A percentile compares a stretch with the other conserved stretches of the same genome.
Conservation (phyloP, 805 yeast genomes). For the Cyberlindnera subsufficiens region DNA sequence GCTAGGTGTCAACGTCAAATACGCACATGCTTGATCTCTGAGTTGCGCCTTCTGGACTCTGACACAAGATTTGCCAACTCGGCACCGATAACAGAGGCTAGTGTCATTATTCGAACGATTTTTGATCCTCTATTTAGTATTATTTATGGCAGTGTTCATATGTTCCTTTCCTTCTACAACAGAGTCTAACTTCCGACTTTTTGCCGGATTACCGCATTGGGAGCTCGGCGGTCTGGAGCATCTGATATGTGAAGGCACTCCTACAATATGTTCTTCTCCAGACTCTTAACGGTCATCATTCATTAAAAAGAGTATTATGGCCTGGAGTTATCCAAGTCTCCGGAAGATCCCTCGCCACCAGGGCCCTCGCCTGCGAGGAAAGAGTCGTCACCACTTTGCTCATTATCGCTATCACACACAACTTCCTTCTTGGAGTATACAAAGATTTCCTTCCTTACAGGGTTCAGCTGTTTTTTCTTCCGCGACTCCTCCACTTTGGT, state of each 20-base stretch:
- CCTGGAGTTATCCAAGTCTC: not conserved
- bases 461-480: conserved; percentile 22
- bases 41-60: conserved; percentile 66
- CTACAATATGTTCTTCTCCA: too few species aligned
- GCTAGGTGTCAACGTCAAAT: not conserved
- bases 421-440: conserved; percentile 38
- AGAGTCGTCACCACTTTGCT: conserved; percentile 2
- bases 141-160: too few species aligned
- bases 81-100: conserved; percentile 10
- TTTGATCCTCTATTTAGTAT: too few species aligned
- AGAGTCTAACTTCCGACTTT: too few species aligned
- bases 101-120: not conserved
- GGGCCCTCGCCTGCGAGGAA: too few species aligned
- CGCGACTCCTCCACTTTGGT: conserved; percentile 7
- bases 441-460: conserved; percentile 30
- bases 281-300: too few species aligned
- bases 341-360: not conserved
- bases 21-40: conserved; percentile 58
- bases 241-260: too few species aligned
- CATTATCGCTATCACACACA: conserved; percentile 30
- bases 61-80: conserved; percentile 58
- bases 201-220: too few species aligned
- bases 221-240: too few species aligned
- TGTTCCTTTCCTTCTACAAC: too few species aligned
- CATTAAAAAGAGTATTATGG: too few species aligned